Base-by-base conservation (phyloP, 345 rosid species). In the Citrus maxima region DNA sequence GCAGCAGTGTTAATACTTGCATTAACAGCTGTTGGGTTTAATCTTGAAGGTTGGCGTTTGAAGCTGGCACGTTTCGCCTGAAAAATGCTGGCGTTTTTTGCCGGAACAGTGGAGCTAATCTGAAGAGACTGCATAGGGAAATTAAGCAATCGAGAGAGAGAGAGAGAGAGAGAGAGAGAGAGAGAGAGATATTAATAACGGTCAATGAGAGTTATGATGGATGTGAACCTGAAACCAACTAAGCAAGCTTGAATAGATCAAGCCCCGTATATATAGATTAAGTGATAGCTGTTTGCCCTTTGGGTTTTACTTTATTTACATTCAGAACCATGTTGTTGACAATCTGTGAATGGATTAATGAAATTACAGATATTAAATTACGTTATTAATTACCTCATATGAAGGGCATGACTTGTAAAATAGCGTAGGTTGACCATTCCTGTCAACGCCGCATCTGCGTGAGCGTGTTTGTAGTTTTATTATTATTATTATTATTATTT, bases 1-100 rank as follows among this genome's bases (percentile, higher is more conserved):
- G 79, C 58, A 54, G 22, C 22, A 54, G 21, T 0, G 58, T 46
- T n/a, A 4, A 73, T 13, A 10, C 13, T 9, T 6, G 85, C 32
- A 61, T 56, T 73, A 0, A 70, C 78, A 0, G 77, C 78, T 10
- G 58, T 58, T 0, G 93, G 88, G 67, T 88, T 89, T 59, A 92
- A 74, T 3, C 88, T 86, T 7, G 94, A 89, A 18, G 67, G 78
- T 10, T 76, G 88, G 90, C 86, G 87, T 46, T 78, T 85, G 88
- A 88, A 91, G 78, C 86, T 86, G 78, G 79, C 60, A 6, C 91
- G 85, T 40, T 82, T 82, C 25, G 90, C 75, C 71, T 84, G 86
- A 37, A 93, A 80, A 46, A 82, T 73, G 75, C 80, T 79, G 61
- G 82, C 80, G 73, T 79, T 87, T 3, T 86, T 86, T 4, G 89